Conservation (phyloP, 495 filamentous ascomycete species). For the Friedmanniomyces endolithicus region DNA sequence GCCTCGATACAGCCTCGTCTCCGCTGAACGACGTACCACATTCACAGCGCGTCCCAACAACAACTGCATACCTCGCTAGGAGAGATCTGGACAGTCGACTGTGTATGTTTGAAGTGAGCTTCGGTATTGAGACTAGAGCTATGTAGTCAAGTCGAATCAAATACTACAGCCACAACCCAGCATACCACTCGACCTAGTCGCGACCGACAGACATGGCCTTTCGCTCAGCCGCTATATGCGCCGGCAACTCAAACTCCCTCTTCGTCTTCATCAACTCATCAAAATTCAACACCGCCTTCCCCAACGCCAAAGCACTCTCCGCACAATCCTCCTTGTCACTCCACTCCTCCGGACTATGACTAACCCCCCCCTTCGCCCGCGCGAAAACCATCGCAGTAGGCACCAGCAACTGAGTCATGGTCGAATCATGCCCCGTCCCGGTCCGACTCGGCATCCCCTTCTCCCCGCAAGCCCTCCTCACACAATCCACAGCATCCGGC, state of each 20-base stretch:
- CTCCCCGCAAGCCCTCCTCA: slow-evolving; percentile 11
- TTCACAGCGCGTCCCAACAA: too few species aligned
- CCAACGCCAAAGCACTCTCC: slow-evolving; percentile 9
- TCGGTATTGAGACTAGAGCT: too few species aligned
- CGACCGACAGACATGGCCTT: background rate
- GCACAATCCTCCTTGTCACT: slow-evolving; percentile 12
- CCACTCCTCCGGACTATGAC: slow-evolving; percentile 11
- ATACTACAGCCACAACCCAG: background rate
- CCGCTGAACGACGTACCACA: too few species aligned
- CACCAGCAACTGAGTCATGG: slow-evolving; percentile 9
- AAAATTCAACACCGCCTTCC: slow-evolving; percentile 13
- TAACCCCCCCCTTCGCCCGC: slow-evolving; percentile 8
- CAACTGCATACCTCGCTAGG: too few species aligned
- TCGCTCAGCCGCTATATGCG: slow-evolving; percentile 1
- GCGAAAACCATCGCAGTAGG: slow-evolving; percentile 13
- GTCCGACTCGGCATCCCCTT: slow-evolving; percentile 10
- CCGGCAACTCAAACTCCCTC: background rate
- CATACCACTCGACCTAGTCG: background rate
- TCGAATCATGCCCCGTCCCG: slow-evolving; percentile 12
- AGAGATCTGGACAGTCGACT: too few species aligned
- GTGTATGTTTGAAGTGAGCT: too few species aligned
- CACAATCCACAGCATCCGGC: slow-evolving; percentile 15
- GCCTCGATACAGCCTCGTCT: too few species aligned
- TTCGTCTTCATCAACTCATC: slow-evolving; percentile 15
- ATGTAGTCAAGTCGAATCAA: too few species aligned